A percentile compares a stretch with the other conserved stretches of the same genome.
phyloP scores from a whole-genome alignment of 306 rosid species.

The Benincasa hispida region DNA sequence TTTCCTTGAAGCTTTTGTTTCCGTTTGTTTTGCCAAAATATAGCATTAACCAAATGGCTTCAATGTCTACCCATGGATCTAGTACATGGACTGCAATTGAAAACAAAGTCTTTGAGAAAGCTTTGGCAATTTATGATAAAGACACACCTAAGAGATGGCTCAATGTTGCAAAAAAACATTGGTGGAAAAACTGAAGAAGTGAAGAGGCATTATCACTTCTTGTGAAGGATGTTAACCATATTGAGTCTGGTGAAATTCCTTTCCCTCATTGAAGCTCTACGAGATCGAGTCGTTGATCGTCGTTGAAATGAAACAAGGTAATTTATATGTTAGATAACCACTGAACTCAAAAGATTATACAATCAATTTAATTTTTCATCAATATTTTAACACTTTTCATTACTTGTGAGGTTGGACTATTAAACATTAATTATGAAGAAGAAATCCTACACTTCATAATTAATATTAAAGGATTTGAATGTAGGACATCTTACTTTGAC shows the following conservation, averaged over 20 bases:
- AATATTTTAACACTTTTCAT: too few species aligned
- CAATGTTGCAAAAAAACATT: slow-evolving; percentile 24
- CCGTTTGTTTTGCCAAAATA: background rate
- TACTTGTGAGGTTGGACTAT: too few species aligned
- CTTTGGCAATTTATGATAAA: slow-evolving; percentile 23
- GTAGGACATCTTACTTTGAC: too few species aligned
- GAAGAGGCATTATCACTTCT: slow-evolving; percentile 23
- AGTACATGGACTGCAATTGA: slow-evolving; percentile 18
- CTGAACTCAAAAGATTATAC: too few species aligned
- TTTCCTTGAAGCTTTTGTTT: background rate
- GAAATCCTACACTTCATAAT: too few species aligned
- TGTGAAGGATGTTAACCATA: slow-evolving; percentile 19
- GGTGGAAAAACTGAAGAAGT: slow-evolving; percentile 26
- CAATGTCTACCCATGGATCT: slow-evolving; percentile 4
- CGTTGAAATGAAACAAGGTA: background rate
- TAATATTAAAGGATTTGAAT: too few species aligned
- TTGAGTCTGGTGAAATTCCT: slow-evolving; percentile 24
- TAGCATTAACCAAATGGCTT: background rate
- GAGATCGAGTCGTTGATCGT: background rate
- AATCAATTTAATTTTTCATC: too few species aligned
- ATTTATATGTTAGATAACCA: too few species aligned
- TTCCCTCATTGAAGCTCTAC: slow-evolving; percentile 13
- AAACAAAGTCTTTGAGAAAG: slow-evolving; percentile 26
- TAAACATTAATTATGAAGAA: too few species aligned
- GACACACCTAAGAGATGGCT: slow-evolving; percentile 32